These are phyloP conservation scores for Euclidium syriacum DNA, from an alignment of 345 rosid genomes.

Conservation along the genomic window DNA sequence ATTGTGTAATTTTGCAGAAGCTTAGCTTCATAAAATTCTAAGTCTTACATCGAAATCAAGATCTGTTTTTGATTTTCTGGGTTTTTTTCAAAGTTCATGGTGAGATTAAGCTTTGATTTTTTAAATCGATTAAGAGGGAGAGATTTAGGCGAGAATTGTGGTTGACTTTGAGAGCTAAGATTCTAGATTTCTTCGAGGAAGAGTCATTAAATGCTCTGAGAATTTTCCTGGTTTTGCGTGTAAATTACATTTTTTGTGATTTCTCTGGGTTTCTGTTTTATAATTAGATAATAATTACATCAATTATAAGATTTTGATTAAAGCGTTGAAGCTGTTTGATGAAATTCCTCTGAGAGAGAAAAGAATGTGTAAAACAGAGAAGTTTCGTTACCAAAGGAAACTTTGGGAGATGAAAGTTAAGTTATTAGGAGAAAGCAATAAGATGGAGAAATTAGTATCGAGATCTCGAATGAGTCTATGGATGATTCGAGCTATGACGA, in stretches of 20 bases:
- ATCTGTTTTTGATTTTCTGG: conserved; percentile 9
- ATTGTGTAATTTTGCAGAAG: neutral
- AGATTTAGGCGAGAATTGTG: conserved; percentile 7
- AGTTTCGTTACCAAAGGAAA: conserved; percentile 24
- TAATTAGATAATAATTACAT: neutral
- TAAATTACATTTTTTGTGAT: conserved; percentile 18
- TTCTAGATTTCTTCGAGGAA: conserved; percentile 21
- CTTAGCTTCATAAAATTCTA: neutral
- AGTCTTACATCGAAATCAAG: neutral
- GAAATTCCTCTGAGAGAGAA: conserved; percentile 4
- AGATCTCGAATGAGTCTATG: conserved; percentile 68
- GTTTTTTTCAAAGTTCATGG: neutral
- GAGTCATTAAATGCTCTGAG: conserved; percentile 24
- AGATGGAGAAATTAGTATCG: conserved; percentile 43
- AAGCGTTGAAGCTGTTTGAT: conserved; percentile 4
- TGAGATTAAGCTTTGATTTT: neutral
- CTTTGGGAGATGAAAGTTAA: conserved; percentile 41
- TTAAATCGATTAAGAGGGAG: neutral
- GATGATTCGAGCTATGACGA: conserved; percentile 85
- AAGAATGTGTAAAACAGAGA: conserved; percentile 29
- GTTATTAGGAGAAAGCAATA: conserved; percentile 37
- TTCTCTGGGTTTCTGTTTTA: neutral
- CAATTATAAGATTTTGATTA: conserved; percentile 10
- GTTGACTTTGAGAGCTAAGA: conserved; percentile 22
- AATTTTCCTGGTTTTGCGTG: conserved; percentile 24